These are phyloP conservation scores for Yarrowia bubula DNA, from an alignment of 805 yeast genomes.

Conservation along the genomic window DNA sequence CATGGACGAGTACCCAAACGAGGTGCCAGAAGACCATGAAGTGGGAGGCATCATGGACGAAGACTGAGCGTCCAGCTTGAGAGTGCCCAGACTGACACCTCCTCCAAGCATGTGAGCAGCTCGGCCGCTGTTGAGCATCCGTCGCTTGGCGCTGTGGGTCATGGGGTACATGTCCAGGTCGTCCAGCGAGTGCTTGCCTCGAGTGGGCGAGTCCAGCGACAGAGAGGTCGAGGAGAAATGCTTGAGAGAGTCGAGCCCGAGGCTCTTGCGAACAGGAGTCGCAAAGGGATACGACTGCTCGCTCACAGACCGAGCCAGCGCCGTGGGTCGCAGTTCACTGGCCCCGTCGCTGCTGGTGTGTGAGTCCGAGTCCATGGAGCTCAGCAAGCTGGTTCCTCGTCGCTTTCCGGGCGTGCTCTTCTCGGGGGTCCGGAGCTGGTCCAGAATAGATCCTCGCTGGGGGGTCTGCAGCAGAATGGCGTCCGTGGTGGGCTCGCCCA, in stretches of 20 bases:
- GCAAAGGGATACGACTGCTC: slow-evolving; percentile 26
- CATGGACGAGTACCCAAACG: slow-evolving; percentile 26
- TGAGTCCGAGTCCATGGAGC: slow-evolving; percentile 5
- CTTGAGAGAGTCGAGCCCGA: slow-evolving; percentile 23
- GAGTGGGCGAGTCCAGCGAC: slow-evolving; percentile 16
- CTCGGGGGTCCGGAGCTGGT: slow-evolving; percentile 18
- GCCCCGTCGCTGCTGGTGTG: slow-evolving; percentile 3
- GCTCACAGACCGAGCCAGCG: slow-evolving; percentile 17
- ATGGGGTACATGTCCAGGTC: slow-evolving; percentile 21
- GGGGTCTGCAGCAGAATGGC: slow-evolving; percentile 16
- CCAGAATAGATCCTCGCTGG: neutral
- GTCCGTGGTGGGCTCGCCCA: slow-evolving; percentile 5
- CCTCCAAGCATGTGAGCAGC: slow-evolving; percentile 20
- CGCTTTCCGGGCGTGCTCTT: slow-evolving; percentile 17
- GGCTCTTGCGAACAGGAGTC: slow-evolving; percentile 10
- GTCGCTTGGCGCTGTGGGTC: slow-evolving; percentile 23
- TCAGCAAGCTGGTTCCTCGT: neutral
- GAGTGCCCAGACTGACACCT: slow-evolving; percentile 6
- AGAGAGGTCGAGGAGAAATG: slow-evolving; percentile 18
- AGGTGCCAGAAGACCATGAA: slow-evolving; percentile 10
- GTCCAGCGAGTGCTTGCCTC: slow-evolving; percentile 18
- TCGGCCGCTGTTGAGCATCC: slow-evolving; percentile 16
- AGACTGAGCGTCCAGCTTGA: slow-evolving; percentile 8
- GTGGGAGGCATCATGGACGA: slow-evolving; percentile 17
- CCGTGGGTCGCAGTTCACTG: slow-evolving; percentile 13